phyloP scores from a whole-genome alignment of 352 stramenopile species.

The Pythium utonaiense region DNA sequence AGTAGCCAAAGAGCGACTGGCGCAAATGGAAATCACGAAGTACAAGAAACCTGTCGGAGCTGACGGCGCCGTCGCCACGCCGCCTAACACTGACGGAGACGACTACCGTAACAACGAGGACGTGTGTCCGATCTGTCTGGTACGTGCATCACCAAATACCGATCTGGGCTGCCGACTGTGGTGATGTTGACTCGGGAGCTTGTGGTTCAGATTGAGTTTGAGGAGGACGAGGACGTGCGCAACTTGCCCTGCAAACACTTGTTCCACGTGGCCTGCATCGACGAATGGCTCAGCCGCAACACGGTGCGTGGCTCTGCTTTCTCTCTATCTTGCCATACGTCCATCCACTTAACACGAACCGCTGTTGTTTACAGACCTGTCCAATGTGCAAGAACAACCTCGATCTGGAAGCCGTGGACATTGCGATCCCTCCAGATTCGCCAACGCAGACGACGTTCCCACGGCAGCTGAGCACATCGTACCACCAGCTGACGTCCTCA shows the following conservation, averaged over 20 bases:
- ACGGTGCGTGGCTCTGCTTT: slow-evolving; percentile 56
- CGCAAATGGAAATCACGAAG: slow-evolving; percentile 61
- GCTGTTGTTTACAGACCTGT: slow-evolving; percentile 38
- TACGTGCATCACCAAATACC: slow-evolving; percentile 28
- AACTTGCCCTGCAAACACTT: slow-evolving; percentile 85
- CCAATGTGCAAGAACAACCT: slow-evolving; percentile 84
- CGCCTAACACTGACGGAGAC: neutral
- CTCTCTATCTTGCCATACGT: neutral
- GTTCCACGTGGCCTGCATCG: slow-evolving; percentile 88
- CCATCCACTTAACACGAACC: too few relatives aligned
- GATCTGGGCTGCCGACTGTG: neutral
- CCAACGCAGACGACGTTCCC: neutral
- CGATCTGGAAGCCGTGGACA: slow-evolving; percentile 45
- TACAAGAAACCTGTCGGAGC: slow-evolving; percentile 36
- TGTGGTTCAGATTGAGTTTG: slow-evolving; percentile 57
- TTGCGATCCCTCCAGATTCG: slow-evolving; percentile 31
- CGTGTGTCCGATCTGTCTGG: slow-evolving; percentile 70
- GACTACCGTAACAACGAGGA: slow-evolving; percentile 41
- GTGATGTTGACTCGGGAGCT: neutral
- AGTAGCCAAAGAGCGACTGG: slow-evolving; percentile 56
- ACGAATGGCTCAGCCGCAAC: slow-evolving; percentile 84
- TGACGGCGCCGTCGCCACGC: neutral
- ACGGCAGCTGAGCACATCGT: neutral
- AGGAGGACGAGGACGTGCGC: slow-evolving; percentile 68
- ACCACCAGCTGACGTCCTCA: neutral